Evolutionary conservation across 768 basidiomycete genomes (phyloP).

Genomic region (Trametes cubensis): DNA sequence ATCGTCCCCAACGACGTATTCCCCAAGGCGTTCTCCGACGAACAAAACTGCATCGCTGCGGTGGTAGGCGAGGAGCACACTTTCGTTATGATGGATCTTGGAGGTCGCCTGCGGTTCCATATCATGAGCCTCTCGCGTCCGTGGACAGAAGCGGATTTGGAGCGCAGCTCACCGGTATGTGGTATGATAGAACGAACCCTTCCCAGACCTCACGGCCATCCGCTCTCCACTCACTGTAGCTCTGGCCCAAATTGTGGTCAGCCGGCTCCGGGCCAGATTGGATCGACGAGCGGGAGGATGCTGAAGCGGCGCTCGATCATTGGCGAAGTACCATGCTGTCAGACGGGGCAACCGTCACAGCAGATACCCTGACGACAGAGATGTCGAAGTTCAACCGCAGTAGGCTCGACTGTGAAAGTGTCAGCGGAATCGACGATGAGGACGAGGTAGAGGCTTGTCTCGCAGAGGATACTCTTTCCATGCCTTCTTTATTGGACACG

Average conservation of each 20-base stretch:
- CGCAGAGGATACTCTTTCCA: no score
- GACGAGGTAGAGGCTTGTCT: no score
- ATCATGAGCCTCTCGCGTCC: conserved; percentile 2
- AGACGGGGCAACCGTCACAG: background rate
- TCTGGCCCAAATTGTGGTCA: background rate
- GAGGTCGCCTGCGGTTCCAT: background rate
- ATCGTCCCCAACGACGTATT: no score
- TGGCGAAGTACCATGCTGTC: background rate
- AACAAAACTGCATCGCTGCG: background rate
- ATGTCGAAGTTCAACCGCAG: no score
- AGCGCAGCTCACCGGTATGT: no score
- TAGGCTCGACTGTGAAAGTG: no score
- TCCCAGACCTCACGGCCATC: no score
- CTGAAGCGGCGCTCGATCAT: background rate
- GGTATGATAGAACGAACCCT: no score
- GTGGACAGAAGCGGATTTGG: background rate
- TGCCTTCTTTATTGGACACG: background rate
- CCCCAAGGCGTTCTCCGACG: no score
- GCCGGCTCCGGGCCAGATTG: background rate
- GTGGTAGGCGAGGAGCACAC: background rate
- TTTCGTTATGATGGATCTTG: background rate
- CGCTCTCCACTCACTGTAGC: background rate
- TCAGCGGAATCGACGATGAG: no score
- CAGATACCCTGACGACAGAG: background rate
- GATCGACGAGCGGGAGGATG: background rate